Percentiles rank a stretch among this genome's conserved stretches.
Evolutionary conservation across 352 stramenopile species (phyloP).

Genomic region (Globisporangium emineosum): DNA sequence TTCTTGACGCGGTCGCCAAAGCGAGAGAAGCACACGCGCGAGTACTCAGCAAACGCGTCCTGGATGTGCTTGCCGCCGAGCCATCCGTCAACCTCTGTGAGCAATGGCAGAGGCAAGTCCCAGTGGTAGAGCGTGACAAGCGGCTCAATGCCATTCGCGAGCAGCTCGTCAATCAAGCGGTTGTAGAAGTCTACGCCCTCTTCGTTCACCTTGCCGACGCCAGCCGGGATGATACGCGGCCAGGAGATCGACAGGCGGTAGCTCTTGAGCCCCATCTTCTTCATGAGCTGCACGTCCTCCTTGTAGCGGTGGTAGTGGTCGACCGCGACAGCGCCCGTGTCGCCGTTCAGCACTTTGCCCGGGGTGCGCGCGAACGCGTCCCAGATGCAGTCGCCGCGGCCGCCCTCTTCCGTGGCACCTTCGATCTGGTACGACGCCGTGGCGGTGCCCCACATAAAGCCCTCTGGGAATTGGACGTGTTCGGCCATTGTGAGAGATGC

Average conservation of each 20-base stretch:
- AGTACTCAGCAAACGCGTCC: conserved; percentile 83
- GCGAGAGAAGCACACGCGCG: conserved; percentile 85
- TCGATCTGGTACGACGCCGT: conserved; percentile 93
- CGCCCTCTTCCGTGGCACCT: conserved; percentile 78
- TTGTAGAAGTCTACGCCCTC: conserved; percentile 91
- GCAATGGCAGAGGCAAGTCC: conserved; percentile 88
- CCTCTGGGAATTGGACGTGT: conserved; percentile 40
- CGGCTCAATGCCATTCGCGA: conserved; percentile 83
- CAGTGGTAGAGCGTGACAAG: conserved; percentile 96
- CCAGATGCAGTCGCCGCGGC: conserved; percentile 87
- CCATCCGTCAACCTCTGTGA: conserved; percentile 81
- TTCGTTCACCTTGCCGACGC: conserved; percentile 73
- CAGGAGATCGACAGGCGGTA: conserved; percentile 93
- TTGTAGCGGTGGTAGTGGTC: conserved; percentile 91
- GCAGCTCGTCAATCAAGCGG: conserved; percentile 83
- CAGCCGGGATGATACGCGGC: conserved; percentile 89
- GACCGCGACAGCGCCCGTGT: conserved; percentile 85
- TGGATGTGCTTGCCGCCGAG: conserved; percentile 38
- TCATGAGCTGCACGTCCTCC: conserved; percentile 91
- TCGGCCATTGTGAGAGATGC: conserved; percentile 15
- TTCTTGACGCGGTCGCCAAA: conserved; percentile 92
- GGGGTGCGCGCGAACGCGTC: conserved; percentile 81
- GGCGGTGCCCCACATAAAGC: conserved; percentile 84
- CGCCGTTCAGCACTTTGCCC: conserved; percentile 58
- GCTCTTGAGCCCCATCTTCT: conserved; percentile 81